Base-by-base conservation (phyloP, 2,329 filamentous ascomycete species). In the Trichothecium sympodiale region DNA sequence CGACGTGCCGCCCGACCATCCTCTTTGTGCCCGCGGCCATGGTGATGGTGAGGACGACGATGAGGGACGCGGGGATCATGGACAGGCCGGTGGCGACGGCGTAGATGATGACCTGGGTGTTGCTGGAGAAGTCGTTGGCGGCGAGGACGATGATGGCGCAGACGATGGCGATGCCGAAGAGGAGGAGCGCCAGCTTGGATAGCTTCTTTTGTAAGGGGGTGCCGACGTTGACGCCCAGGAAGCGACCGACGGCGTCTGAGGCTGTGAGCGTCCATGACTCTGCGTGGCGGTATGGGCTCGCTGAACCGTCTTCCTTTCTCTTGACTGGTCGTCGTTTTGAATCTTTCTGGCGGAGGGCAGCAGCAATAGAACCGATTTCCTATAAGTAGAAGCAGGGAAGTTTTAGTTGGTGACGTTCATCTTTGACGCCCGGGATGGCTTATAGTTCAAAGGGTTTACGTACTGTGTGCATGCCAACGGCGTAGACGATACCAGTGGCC, bases 181-280 rank as follows among this genome's bases (percentile, higher is more conserved):
- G 69, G 2, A 78, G 55, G 17, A 82, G 68, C 5, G 80, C 80
- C 38, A 85, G 71, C 54, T 80, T 78, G 47, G 75, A 79, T 33
- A 84, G 60, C 52, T 79, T 82, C 45, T 70, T 71, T 53, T 83
- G 78, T 23, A 85, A 62, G 1, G 80, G 80, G 10, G 80, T 84
- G 28, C 80, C 80, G 23, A 74, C 58, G 28, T 55, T 59, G 40
- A 64, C 51, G 33, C 62, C 69, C 35, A 73, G 67, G 49, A 71
- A 64, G 42, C 63, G 56, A 15, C 61, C 61, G 33, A 57, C 44
- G 14, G 55, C 56, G 36, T 57, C 51, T 7, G 48, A 49, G 6
- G 51, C 43, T 5, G 61, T 64, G 25, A 62, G 42, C 1, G 48
- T 48, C 55, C 55, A 61, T 2, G 60, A 56, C 35, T 61, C 43